Evolutionary conservation across 2,329 filamentous ascomycete species (phyloP), one percentile per base, ranked within the genome.

Genomic region (Pseudogymnoascus sp.): DNA sequence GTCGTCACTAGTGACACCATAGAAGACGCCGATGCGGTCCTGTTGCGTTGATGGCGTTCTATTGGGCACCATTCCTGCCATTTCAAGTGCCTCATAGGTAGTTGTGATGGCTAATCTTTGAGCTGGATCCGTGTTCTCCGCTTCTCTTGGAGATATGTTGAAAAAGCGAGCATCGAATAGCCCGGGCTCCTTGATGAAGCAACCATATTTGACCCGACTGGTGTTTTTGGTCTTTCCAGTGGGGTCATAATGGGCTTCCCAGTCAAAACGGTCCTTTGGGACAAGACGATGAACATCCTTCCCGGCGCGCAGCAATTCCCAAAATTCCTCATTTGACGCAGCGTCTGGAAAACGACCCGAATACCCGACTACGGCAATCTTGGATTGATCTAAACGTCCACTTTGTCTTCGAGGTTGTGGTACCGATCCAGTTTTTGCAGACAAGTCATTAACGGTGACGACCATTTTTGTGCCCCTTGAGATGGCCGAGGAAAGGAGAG

Each of bases 281-380:
- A 79, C 71, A 65, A 74, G 72, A 40, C 72, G 80, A 71, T 90
- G 87, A 28, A 90, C 88, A 72, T 91, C 88, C 8, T 90, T 80
- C 11, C 88, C 88, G 73, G 88, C 85, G 71, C 86, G 82, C n/a
- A 92, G 79, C 7, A 92, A 78, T 64, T 90, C 85, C 89, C 89
- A 91, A 38, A 91, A 84, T 62, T 84, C 83, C 63, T 90, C 86
- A 64, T 84, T 81, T 70, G 81, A 87, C 14, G 83, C 85, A 43
- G 88, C 86, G 67, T 88, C 85, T 3, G 89, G 89, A 73, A 90
- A 91, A 60, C 89, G 83, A 62, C 89, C 88, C 37, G 89, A 84
- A 82, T 90, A 88, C 60, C 91, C 91, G 34, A 96, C 87, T 65
- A 96, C 91, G 63, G 91, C 91, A 65, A 96, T 84, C 75, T 92